Percentiles rank a stretch among this genome's conserved stretches.
Evolutionary conservation across 768 basidiomycete genomes (phyloP).

Genomic region (Termitomyces sp.): DNA sequence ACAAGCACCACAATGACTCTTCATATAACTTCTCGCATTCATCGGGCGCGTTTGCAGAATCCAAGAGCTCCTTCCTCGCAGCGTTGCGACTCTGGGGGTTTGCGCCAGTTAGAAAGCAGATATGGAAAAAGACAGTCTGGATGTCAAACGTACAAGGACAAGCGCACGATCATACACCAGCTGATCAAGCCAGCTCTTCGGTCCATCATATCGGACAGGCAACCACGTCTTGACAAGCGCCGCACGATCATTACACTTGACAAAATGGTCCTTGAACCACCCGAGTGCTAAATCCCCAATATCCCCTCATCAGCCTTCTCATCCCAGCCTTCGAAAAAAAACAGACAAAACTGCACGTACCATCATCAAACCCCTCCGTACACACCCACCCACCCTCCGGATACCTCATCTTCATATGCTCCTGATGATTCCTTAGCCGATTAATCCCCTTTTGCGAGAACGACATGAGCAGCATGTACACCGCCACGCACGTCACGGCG

Average conservation of each 20-base stretch:
- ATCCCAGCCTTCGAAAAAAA: too few relatives aligned
- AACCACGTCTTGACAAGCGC: slow-evolving; percentile 86
- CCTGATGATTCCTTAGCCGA: slow-evolving; percentile 70
- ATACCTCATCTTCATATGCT: slow-evolving; percentile 76
- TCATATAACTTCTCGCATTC: slow-evolving; percentile 95
- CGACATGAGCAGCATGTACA: slow-evolving; percentile 88
- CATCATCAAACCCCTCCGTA: slow-evolving; percentile 78
- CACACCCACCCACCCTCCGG: slow-evolving; percentile 72
- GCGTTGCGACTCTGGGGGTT: slow-evolving; percentile 97
- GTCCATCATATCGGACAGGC: slow-evolving; percentile 75
- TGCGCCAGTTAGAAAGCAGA: too few relatives aligned
- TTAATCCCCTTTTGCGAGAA: slow-evolving; percentile 94
- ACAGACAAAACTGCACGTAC: slow-evolving; percentile 41
- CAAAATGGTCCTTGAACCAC: slow-evolving; percentile 93
- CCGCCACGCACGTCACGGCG: slow-evolving; percentile 79
- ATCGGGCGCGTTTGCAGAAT: slow-evolving; percentile 66
- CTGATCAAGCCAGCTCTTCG: slow-evolving; percentile 83
- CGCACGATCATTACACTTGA: slow-evolving; percentile 91
- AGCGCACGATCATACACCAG: slow-evolving; percentile 91
- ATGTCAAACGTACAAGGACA: slow-evolving; percentile 72
- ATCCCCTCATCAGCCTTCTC: too few relatives aligned
- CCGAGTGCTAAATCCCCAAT: slow-evolving; percentile 64
- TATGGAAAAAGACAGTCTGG: too few relatives aligned
- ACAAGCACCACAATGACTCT: slow-evolving; percentile 90
- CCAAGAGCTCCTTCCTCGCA: slow-evolving; percentile 84